Percentiles rank a stretch among this genome's conserved stretches.
Conservation (phyloP, 2,329 filamentous ascomycete species). For the Diaporthe aspalathi region DNA sequence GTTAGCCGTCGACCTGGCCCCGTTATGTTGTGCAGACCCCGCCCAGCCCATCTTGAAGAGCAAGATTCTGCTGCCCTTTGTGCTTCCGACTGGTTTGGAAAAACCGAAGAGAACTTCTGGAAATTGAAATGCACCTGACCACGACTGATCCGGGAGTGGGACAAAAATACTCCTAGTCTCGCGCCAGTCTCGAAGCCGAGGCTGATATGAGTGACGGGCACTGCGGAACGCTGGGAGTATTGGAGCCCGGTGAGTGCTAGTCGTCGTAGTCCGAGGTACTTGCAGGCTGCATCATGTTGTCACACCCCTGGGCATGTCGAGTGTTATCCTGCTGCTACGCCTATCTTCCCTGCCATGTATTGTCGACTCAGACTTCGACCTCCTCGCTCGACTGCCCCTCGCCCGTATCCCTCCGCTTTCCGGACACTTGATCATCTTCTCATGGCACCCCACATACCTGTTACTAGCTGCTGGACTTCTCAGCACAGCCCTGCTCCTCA, state of each 20-base stretch:
- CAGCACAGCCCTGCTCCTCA: constrained; percentile 5
- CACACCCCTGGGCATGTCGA: constrained; percentile 28
- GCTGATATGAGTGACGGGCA: constrained; percentile 32
- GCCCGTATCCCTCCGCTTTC: constrained; percentile 23
- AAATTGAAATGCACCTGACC: constrained; percentile 3
- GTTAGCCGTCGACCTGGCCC: constrained; percentile 15
- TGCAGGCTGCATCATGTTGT: constrained; percentile 31
- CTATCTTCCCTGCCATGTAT: constrained; percentile 32
- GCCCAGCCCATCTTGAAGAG: not conserved
- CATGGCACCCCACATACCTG: not conserved
- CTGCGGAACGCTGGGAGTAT: constrained; percentile 22
- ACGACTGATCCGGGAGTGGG: constrained; percentile 23
- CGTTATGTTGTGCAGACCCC: constrained; percentile 12
- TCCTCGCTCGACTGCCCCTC: constrained; percentile 3
- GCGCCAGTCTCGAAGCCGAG: constrained; percentile 27
- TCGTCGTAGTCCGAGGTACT: constrained; percentile 31
- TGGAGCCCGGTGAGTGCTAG: constrained; percentile 23
- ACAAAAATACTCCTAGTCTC: constrained; percentile 29
- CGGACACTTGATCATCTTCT: constrained; percentile 8
- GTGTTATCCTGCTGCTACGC: constrained; percentile 22
- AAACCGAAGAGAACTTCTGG: not conserved
- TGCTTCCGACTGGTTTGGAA: not conserved
- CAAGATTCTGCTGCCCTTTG: not conserved
- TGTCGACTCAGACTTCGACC: constrained; percentile 23
- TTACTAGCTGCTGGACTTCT: not conserved